A percentile compares a stretch with the other conserved stretches of the same genome.
Evolutionary conservation across 805 yeast species (phyloP).

Genomic region (Dipodascus albidus): DNA sequence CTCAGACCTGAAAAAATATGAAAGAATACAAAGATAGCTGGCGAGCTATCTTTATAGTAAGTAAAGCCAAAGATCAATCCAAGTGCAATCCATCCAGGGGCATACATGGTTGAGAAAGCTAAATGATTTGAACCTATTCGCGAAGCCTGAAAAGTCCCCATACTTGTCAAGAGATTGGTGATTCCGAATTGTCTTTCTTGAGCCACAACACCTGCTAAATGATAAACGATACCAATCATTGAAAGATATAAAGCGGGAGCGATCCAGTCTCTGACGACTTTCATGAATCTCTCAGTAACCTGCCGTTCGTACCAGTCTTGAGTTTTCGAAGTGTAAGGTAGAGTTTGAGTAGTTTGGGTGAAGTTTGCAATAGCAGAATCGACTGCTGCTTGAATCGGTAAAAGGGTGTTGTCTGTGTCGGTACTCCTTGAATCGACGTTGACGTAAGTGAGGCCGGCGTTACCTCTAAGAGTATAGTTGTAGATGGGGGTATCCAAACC

Average conservation of each 20-base stretch:
- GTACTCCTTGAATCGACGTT: conserved; percentile 19
- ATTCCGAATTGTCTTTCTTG: conserved; percentile 25
- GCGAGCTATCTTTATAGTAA: conserved; percentile 18
- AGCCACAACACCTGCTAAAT: conserved; percentile 25
- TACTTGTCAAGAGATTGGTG: conserved; percentile 20
- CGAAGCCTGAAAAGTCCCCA: conserved; percentile 22
- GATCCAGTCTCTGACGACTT: conserved; percentile 19
- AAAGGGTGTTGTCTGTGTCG: conserved; percentile 21
- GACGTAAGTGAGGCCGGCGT: conserved; percentile 21
- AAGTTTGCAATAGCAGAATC: conserved; percentile 22
- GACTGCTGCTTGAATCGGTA: conserved; percentile 27
- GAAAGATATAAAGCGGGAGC: conserved; percentile 26
- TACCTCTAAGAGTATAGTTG: conserved; percentile 27
- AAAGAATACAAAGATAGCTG: conserved; percentile 20
- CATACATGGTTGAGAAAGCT: conserved; percentile 22
- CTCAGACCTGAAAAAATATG: conserved; percentile 24
- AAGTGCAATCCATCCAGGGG: conserved; percentile 25
- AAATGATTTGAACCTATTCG: conserved; percentile 21
- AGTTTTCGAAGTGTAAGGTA: conserved; percentile 23
- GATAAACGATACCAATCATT: conserved; percentile 28
- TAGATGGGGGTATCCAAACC: conserved; percentile 12
- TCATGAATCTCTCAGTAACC: conserved; percentile 19
- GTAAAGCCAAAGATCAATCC: conserved; percentile 17
- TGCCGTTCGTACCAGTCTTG: conserved; percentile 18
- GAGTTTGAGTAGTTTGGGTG: conserved; percentile 18